These are phyloP conservation scores for Colletotrichum cereale DNA, from an alignment of 2,329 filamentous ascomycete genomes.

Conservation along the genomic window DNA sequence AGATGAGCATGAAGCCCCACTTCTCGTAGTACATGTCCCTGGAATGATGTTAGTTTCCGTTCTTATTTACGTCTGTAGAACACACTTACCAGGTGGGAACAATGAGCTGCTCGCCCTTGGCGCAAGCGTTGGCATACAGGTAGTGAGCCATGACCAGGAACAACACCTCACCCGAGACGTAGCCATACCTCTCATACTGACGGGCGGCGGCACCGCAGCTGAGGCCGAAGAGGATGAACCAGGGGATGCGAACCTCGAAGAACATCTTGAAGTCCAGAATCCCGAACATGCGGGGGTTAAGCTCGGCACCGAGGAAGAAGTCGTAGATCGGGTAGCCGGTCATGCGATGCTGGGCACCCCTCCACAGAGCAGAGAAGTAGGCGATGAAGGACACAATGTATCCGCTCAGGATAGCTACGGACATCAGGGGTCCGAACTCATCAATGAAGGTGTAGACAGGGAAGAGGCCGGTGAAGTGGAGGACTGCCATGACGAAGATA, in stretches of 20 bases:
- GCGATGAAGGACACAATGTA: conserved; percentile 86
- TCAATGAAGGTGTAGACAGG: conserved; percentile 93
- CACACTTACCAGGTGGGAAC: conserved; percentile 77
- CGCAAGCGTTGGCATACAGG: conserved; percentile 91
- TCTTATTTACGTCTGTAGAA: background rate
- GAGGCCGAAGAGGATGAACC: conserved; percentile 89
- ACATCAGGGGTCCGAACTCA: conserved; percentile 93
- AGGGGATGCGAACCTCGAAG: conserved; percentile 91
- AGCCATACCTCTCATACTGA: conserved; percentile 88
- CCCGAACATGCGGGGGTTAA: conserved; percentile 84
- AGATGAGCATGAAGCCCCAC: conserved; percentile 97
- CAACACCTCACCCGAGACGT: conserved; percentile 85
- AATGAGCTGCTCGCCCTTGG: conserved; percentile 93
- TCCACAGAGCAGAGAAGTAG: conserved; percentile 84
- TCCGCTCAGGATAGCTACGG: conserved; percentile 91
- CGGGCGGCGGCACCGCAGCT: conserved; percentile 81
- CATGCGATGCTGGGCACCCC: conserved; percentile 92
- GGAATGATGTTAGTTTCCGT: conserved; percentile 1
- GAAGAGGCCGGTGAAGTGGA: conserved; percentile 89
- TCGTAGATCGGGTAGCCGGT: conserved; percentile 87
- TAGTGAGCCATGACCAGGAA: conserved; percentile 92
- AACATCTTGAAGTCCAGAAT: conserved; percentile 97
- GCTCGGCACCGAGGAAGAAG: conserved; percentile 93
- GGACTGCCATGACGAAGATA: conserved; percentile 74
- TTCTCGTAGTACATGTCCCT: conserved; percentile 97